A percentile compares a stretch with the other conserved stretches of the same genome.
Evolutionary conservation across 768 basidiomycete species (phyloP).

Genomic region (Leccinum barrowsii): DNA sequence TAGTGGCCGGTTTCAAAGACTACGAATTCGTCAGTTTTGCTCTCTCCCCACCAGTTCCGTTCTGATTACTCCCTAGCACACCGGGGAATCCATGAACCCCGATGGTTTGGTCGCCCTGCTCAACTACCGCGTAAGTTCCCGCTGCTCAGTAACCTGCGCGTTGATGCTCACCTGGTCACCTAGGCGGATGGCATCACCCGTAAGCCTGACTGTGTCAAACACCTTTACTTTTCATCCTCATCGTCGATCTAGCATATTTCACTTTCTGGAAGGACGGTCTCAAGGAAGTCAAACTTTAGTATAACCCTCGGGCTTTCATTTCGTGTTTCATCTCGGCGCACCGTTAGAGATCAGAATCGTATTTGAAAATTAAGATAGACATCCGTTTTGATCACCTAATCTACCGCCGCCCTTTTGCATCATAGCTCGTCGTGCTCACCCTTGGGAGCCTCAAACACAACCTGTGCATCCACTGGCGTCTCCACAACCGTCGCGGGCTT

Average conservation of each 20-base stretch:
- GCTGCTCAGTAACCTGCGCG: background rate
- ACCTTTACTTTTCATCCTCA: conserved; percentile 2
- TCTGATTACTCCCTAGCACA: conserved; percentile 45
- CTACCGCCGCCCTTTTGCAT: conserved; percentile 10
- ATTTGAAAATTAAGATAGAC: conserved; percentile 22
- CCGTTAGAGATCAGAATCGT: conserved; percentile 12
- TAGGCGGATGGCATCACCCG: conserved; percentile 81
- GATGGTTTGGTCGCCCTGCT: conserved; percentile 93
- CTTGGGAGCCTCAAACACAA: conserved; percentile 24
- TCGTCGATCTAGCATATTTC: conserved; percentile 62
- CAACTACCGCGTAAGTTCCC: conserved; percentile 76
- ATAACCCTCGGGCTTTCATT: background rate
- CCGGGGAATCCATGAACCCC: conserved; percentile 71
- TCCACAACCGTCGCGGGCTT: conserved; percentile 33
- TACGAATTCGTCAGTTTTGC: conserved; percentile 75
- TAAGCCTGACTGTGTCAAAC: conserved; percentile 36
- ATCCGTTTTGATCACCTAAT: conserved; percentile 19
- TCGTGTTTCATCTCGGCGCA: background rate
- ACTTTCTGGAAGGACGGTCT: conserved; percentile 97
- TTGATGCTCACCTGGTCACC: conserved; percentile 13
- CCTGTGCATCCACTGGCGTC: conserved; percentile 21
- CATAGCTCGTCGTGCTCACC: conserved; percentile 29
- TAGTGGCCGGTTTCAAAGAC: conserved; percentile 87
- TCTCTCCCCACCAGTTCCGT: too few species aligned
- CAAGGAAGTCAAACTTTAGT: conserved; percentile 71